Evolutionary conservation across 371 early-diverging fungal species (phyloP).

Genomic region (Saksenaea vasiformis): DNA sequence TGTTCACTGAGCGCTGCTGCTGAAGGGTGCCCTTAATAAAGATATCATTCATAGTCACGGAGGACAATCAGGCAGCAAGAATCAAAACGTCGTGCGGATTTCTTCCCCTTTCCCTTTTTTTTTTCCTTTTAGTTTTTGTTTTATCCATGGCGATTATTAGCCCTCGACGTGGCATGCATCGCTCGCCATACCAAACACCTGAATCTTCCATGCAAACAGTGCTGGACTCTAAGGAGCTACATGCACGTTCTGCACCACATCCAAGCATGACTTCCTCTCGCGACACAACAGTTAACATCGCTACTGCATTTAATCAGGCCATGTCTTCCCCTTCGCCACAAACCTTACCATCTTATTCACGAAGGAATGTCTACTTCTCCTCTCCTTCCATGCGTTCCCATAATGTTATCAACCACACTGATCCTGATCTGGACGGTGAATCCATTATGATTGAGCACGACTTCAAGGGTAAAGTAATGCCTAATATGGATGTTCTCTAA

Average conservation of each 20-base stretch:
- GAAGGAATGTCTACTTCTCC: background rate
- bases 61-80: background rate
- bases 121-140: background rate
- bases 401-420: background rate
- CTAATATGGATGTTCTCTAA: background rate
- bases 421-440: slow-evolving; percentile 5
- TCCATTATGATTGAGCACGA: slow-evolving; percentile 5
- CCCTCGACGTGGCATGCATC: background rate
- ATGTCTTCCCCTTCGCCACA: background rate
- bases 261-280: background rate
- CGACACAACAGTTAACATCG: slow-evolving; percentile 14
- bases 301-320: slow-evolving; percentile 9
- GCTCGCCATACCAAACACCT: background rate
- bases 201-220: background rate
- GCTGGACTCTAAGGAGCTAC: background rate
- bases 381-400: background rate
- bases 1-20: too few relatives aligned
- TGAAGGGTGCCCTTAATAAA: too few relatives aligned
- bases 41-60: too few relatives aligned
- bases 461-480: background rate
- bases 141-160: background rate
- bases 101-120: background rate
- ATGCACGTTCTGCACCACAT: background rate
- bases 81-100: background rate
- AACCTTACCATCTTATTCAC: background rate